These are phyloP conservation scores for Pythium oligandrum DNA, from an alignment of 352 stramenopile genomes.

Conservation along the genomic window DNA sequence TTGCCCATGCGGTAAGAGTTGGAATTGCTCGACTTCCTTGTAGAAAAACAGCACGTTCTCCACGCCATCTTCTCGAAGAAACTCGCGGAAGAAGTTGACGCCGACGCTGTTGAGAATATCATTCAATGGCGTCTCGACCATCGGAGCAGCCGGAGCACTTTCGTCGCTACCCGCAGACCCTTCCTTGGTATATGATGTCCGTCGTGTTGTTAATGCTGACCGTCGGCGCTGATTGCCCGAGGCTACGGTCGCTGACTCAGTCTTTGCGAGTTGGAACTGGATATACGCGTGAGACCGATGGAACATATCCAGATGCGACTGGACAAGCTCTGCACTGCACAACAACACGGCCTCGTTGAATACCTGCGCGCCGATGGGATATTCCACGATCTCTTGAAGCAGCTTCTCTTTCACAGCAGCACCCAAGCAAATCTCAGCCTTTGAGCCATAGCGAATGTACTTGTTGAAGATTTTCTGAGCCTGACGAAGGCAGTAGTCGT, in stretches of 20 bases:
- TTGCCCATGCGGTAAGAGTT: slow-evolving; percentile 59
- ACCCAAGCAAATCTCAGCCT: slow-evolving; percentile 53
- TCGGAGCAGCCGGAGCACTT: not conserved
- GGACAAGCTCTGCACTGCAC: slow-evolving; percentile 55
- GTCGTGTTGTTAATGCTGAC: not conserved
- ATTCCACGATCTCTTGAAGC: slow-evolving; percentile 37
- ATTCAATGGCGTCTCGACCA: slow-evolving; percentile 6
- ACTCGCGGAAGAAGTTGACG: slow-evolving; percentile 52
- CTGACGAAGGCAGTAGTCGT: slow-evolving; percentile 56
- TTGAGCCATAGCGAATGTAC: slow-evolving; percentile 66
- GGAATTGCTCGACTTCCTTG: slow-evolving; percentile 70
- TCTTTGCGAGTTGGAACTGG: slow-evolving; percentile 27
- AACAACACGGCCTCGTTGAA: slow-evolving; percentile 57
- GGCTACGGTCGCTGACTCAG: not conserved
- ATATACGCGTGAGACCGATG: slow-evolving; percentile 40
- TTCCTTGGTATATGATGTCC: too few species aligned
- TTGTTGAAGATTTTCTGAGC: slow-evolving; percentile 79
- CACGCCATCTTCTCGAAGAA: slow-evolving; percentile 39
- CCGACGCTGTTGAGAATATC: slow-evolving; percentile 47
- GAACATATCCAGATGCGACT: slow-evolving; percentile 58
- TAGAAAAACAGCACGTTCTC: slow-evolving; percentile 67
- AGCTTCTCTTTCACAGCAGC: slow-evolving; percentile 41
- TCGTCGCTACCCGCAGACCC: not conserved
- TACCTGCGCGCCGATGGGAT: slow-evolving; percentile 36
- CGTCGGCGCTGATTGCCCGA: not conserved